phyloP scores from a whole-genome alignment of 495 filamentous ascomycete species.

The Penicillium silybi region DNA sequence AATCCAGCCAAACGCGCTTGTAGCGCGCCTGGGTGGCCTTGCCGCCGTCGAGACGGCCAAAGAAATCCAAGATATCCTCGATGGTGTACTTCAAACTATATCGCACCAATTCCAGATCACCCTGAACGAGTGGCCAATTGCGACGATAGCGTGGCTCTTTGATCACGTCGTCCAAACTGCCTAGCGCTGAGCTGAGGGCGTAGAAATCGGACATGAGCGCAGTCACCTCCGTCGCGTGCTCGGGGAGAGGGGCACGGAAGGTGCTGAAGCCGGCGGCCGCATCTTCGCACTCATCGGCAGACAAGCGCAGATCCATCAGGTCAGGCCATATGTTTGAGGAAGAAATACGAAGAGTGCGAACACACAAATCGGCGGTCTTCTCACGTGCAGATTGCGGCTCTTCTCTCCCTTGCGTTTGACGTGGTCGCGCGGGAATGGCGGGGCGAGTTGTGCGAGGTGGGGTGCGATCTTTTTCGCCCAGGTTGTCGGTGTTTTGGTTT shows the following conservation, averaged over 20 bases:
- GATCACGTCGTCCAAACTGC: constrained; percentile 38
- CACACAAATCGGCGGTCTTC: background rate
- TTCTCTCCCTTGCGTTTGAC: constrained; percentile 18
- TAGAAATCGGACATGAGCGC: constrained; percentile 52
- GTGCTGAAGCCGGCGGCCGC: constrained; percentile 48
- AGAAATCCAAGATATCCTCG: constrained; percentile 50
- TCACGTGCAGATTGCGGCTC: constrained; percentile 28
- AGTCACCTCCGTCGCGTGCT: constrained; percentile 52
- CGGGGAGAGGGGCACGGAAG: constrained; percentile 50
- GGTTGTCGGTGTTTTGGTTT: background rate
- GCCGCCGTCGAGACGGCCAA: constrained; percentile 39
- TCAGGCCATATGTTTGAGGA: background rate
- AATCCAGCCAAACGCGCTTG: constrained; percentile 49
- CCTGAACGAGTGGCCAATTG: constrained; percentile 30
- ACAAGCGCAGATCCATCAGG: constrained; percentile 42
- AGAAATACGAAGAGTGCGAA: background rate
- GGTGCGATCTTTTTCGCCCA: background rate
- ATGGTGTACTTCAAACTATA: constrained; percentile 51
- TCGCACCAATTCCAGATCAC: constrained; percentile 43
- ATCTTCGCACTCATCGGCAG: constrained; percentile 50
- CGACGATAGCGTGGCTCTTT: constrained; percentile 30
- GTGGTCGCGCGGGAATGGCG: constrained; percentile 31
- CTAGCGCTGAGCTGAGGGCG: constrained; percentile 48
- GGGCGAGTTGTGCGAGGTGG: constrained; percentile 16
- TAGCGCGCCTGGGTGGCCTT: constrained; percentile 37